Evolutionary conservation across 2,329 filamentous ascomycete species (phyloP), one percentile per base, ranked within the genome.

Genomic region (Ophiocordyceps australis): DNA sequence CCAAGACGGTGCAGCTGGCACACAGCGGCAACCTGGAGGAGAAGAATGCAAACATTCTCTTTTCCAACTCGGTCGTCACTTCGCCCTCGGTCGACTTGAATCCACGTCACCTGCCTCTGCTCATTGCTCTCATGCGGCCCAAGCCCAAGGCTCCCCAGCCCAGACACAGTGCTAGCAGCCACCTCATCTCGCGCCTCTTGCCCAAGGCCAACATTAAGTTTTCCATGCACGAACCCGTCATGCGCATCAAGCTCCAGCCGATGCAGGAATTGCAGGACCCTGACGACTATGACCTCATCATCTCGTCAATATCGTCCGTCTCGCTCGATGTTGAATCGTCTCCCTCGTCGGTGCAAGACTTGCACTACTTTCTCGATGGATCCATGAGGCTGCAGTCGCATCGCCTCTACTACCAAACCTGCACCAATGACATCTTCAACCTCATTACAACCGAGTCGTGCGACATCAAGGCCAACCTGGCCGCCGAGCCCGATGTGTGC

Each of bases 141-240:
- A 65, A 59, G 29, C 49, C 47, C 6, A 43, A 39, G n/a, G 34
- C 44, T 2, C 41, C 41, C 5, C 43, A 32, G 25, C 24, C 39
- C 4, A 50, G 52, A n/a, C 47, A 46, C 24, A 51, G 60, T 30
- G 59, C 58, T 36, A 61, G 58, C 21, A 66, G 83, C 37, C 63
- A 71, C 28, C 56, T 98, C 18, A 76, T 98, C 17, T 93, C 86
- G 10, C 72, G 81, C n/a, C 64, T 95, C 4, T 59, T 98, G 7
- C 89, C 89, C 2, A 95, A 95, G 53, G 79, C 86, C 1, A 92
- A 68, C 40, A 77, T 95, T 48, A 98, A 95, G 43, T 73, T 95
- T 21, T 94, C 89, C 0, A 78, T 98, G 52, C 89, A 98, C 42
- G 89, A 98, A 45, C 89, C 89, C 2, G 91, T 98, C 11, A 48